Percentiles rank a stretch among this genome's conserved stretches.
phyloP scores from a whole-genome alignment of 2,329 filamentous ascomycete genomes.

The Talaromyces sp. region DNA sequence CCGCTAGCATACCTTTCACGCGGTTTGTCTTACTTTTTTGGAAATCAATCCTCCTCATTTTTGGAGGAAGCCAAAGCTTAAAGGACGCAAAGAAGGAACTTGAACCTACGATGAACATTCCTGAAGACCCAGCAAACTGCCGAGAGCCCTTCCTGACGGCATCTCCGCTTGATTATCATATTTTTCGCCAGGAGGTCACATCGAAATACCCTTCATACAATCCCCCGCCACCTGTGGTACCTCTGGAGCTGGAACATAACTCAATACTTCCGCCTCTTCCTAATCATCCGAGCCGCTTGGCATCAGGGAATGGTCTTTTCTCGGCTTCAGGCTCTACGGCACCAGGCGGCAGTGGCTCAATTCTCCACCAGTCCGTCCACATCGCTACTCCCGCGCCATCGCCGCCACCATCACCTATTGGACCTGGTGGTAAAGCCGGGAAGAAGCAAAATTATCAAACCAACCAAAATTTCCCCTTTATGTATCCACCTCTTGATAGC shows the following conservation, averaged over 20 bases:
- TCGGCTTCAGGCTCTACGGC: constrained; percentile 48
- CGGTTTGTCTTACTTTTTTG: constrained; percentile 71
- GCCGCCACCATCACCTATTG: constrained; percentile 85
- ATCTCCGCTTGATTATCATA: constrained; percentile 90
- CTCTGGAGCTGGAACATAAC: constrained; percentile 83
- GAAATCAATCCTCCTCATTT: constrained; percentile 83
- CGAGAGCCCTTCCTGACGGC: constrained; percentile 80
- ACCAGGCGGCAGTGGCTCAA: constrained; percentile 54
- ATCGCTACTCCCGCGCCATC: constrained; percentile 98
- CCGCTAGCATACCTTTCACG: constrained; percentile 51
- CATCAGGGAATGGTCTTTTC: constrained; percentile 58
- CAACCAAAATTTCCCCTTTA: constrained; percentile 96
- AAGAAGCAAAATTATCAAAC: constrained; percentile 99
- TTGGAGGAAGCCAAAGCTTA: constrained; percentile 73
- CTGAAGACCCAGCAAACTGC: constrained; percentile 42
- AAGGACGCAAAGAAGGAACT: constrained; percentile 68
- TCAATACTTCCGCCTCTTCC: constrained; percentile 82
- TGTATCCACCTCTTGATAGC: constrained; percentile 89
- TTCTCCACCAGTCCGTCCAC: constrained; percentile 91
- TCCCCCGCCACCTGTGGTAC: constrained; percentile 75
- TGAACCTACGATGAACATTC: constrained; percentile 47
- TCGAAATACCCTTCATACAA: constrained; percentile 98
- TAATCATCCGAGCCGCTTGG: constrained; percentile 63
- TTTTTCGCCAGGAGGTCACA: constrained; percentile 92
- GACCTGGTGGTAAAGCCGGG: constrained; percentile 75